Base-by-base conservation (phyloP, 805 yeast genomes). In the Kazachstania kunashirensis region DNA sequence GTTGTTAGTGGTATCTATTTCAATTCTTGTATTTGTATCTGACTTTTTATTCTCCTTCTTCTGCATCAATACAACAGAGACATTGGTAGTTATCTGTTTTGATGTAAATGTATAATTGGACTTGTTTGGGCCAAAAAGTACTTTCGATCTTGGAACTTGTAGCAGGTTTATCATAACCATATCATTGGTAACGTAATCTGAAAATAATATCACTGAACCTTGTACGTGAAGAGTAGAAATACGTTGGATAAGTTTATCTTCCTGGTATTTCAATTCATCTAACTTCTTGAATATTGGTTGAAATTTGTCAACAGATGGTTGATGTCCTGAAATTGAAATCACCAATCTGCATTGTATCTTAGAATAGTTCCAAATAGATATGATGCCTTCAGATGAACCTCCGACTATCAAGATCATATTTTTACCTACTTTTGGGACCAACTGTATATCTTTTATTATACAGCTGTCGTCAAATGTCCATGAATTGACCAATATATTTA, bases 311-410 rank as follows among this genome's bases (percentile, higher is more conserved):
- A 51, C 33, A n/a, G 56, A 41, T 2, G 56, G 52, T 9, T 48
- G 39, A 34, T 41, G 41, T 3, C 45, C 50, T 12, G 47, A 43
- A n/a, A 50, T 40, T 11, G 57, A 44, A 31, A 65, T 62, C 0
- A 68, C 62, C 38, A 64, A 68, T 18, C 68, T 62, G 48, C 94
- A 81, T 32, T 71, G 74, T 14, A 73, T 62, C 17, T 69, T 66
- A 7, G 84, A 76, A 10, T 83, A 66, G 49, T 84, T 89, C 92
- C 95, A 83, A 0, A 84, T 67, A 0, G 81, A 68, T 4, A 80
- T 66, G 40, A 78, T 77, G 0, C 75, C 62, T 3, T 67, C 70
- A 2, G 70, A 67, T 18, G 74, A 68, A 1, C 92, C 94, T 0
- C 94, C 94, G 10, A 73, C 65, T 33, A 82, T 66, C n/a, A 73